These are phyloP conservation scores for Fusarium sororula DNA, from an alignment of 2,329 filamentous ascomycete genomes.

Conservation along the genomic window DNA sequence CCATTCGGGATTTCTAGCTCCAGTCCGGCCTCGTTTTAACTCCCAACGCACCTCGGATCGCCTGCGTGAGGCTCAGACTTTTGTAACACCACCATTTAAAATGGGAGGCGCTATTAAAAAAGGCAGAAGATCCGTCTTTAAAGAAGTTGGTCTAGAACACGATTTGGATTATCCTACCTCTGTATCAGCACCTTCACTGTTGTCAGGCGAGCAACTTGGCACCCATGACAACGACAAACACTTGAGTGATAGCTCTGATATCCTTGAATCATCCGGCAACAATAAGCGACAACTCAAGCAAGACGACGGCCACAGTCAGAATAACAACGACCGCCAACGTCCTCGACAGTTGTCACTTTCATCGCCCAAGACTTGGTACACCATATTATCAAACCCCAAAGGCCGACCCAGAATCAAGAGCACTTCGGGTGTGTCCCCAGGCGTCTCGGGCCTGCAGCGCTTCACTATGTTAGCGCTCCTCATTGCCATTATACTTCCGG, in stretches of 20 bases:
- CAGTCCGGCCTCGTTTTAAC: conserved; percentile 59
- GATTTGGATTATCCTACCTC: conserved; percentile 42
- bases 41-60: conserved; percentile 61
- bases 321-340: conserved; percentile 9
- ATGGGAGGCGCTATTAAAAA: conserved; percentile 59
- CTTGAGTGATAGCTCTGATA: conserved; percentile 43
- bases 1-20: conserved; percentile 27
- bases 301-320: conserved; percentile 4
- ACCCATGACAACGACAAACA: conserved; percentile 44
- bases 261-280: background rate
- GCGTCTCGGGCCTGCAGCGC: conserved; percentile 53
- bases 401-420: conserved; percentile 55
- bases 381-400: conserved; percentile 51
- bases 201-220: conserved; percentile 24
- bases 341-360: conserved; percentile 29
- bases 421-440: conserved; percentile 54
- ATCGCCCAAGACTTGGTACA: conserved; percentile 53
- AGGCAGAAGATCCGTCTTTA: conserved; percentile 62
- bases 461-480: conserved; percentile 59
- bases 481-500: conserved; percentile 60
- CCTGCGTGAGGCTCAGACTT: conserved; percentile 57
- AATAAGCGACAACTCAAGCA: conserved; percentile 12
- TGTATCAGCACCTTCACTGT: conserved; percentile 11
- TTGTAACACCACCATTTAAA: conserved; percentile 50
- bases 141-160: conserved; percentile 58